Evolutionary conservation across 2,329 filamentous ascomycete genomes (phyloP).

Genomic region (Alternaria metachromatica): DNA sequence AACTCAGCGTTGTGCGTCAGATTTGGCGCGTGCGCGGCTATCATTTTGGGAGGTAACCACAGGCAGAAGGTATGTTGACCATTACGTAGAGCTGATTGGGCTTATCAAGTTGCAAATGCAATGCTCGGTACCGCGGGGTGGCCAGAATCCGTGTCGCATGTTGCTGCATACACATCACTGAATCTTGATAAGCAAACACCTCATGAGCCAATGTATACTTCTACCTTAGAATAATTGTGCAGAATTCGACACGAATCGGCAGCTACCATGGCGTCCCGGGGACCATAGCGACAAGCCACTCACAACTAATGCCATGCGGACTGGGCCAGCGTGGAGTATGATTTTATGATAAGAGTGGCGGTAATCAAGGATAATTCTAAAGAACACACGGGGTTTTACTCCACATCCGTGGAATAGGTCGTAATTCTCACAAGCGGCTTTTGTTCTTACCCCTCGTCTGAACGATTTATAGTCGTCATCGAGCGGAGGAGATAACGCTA

Average conservation of each 20-base stretch:
- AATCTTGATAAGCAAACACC: not conserved
- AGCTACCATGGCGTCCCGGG: not conserved
- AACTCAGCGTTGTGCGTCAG: not conserved
- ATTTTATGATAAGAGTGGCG: not conserved
- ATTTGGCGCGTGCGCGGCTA: not conserved
- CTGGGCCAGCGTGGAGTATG: not conserved
- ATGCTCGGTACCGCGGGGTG: not conserved
- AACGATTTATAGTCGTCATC: not conserved
- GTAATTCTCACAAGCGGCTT: not conserved
- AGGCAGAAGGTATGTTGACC: not conserved
- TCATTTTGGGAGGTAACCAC: not conserved
- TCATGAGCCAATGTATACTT: not conserved
- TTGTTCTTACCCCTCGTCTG: not conserved
- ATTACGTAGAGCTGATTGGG: not conserved
- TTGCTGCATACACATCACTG: not conserved
- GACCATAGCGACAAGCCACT: not conserved
- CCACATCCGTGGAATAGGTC: not conserved
- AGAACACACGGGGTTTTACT: not conserved
- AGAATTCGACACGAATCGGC: not conserved
- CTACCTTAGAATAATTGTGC: not conserved
- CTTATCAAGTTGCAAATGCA: not conserved
- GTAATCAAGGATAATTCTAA: not conserved
- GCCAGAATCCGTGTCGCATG: not conserved
- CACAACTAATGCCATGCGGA: not conserved
- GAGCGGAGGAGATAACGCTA: not conserved